Conservation (phyloP, 2,329 filamentous ascomycete species). For the Herpomyces periplanetae region DNA sequence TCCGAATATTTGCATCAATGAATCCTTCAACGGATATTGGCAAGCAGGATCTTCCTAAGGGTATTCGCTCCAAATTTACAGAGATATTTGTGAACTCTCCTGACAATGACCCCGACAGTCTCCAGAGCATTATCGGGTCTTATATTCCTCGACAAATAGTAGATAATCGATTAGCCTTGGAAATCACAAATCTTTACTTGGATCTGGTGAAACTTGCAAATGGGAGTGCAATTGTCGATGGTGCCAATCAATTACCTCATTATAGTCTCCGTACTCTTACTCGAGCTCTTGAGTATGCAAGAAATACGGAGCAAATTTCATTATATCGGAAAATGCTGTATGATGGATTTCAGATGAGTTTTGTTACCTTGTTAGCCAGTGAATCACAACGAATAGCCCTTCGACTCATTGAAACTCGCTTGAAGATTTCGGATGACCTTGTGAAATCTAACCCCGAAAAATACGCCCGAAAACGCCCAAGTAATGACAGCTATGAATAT, state of each 20-base stretch:
- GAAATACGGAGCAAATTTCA: no score
- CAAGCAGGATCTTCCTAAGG: conserved; percentile 64
- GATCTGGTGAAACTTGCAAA: conserved; percentile 42
- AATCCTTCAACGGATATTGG: conserved; percentile 92
- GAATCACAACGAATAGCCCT: conserved; percentile 39
- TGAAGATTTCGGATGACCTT: neutral
- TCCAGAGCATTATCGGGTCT: conserved; percentile 51
- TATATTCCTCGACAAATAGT: conserved; percentile 32
- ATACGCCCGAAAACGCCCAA: neutral
- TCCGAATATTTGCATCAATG: conserved; percentile 92
- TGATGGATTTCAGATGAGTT: conserved; percentile 94
- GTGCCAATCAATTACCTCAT: conserved; percentile 75
- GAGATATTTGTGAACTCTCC: conserved; percentile 79
- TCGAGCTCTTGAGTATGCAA: conserved; percentile 51
- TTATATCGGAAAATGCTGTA: no score
- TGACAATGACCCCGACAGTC: conserved; percentile 45
- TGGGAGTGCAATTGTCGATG: conserved; percentile 56
- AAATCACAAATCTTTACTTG: conserved; percentile 55
- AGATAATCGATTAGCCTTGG: conserved; percentile 26
- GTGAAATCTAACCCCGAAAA: neutral
- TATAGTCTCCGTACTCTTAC: conserved; percentile 86
- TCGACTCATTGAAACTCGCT: conserved; percentile 13
- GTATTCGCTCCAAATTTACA: conserved; percentile 63
- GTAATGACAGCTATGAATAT: neutral
- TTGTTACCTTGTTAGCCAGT: conserved; percentile 49